phyloP scores from a whole-genome alignment of 2,329 filamentous ascomycete species.

The Trichoderma semiorbis region DNA sequence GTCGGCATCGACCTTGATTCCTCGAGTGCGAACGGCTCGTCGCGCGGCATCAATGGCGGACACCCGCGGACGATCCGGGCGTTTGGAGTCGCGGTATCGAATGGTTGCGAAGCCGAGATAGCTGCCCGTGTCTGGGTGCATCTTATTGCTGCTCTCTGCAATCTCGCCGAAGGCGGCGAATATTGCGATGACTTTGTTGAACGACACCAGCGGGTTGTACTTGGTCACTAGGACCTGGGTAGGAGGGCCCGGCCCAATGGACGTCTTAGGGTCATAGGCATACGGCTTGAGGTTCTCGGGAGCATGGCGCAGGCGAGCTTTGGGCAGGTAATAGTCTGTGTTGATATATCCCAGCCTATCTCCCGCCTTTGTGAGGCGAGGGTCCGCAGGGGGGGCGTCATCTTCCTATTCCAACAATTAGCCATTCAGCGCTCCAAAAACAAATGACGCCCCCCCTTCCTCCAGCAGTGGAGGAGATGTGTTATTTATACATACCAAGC shows the following conservation, averaged over 20 bases:
- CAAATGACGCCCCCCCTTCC: conserved; percentile 58
- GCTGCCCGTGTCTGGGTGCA: conserved; percentile 89
- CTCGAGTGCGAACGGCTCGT: conserved; percentile 71
- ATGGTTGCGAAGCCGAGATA: conserved; percentile 93
- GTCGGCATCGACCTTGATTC: conserved; percentile 73
- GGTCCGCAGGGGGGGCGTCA: conserved; percentile 76
- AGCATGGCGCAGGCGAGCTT: conserved; percentile 65
- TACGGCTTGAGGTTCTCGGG: conserved; percentile 82
- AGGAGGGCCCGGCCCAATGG: conserved; percentile 83
- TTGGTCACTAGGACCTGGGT: conserved; percentile 90
- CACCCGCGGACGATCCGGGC: conserved; percentile 41
- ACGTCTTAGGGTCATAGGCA: conserved; percentile 75
- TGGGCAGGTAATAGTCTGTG: conserved; percentile 66
- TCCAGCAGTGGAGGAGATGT: conserved; percentile 34
- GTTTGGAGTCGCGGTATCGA: conserved; percentile 73
- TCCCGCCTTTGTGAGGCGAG: conserved; percentile 66
- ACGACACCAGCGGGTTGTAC: conserved; percentile 86
- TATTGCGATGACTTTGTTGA: conserved; percentile 70
- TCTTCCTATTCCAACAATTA: conserved; percentile 69
- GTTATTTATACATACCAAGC: conserved; percentile 58
- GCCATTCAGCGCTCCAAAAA: conserved; percentile 48
- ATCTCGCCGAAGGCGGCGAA: conserved; percentile 85
- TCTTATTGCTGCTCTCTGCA: conserved; percentile 86
- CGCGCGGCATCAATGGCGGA: conserved; percentile 78
- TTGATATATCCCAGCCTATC: conserved; percentile 66